Evolutionary conservation across 208 protist genomes (phyloP).

Genomic region (Borovskyia barvae): DNA sequence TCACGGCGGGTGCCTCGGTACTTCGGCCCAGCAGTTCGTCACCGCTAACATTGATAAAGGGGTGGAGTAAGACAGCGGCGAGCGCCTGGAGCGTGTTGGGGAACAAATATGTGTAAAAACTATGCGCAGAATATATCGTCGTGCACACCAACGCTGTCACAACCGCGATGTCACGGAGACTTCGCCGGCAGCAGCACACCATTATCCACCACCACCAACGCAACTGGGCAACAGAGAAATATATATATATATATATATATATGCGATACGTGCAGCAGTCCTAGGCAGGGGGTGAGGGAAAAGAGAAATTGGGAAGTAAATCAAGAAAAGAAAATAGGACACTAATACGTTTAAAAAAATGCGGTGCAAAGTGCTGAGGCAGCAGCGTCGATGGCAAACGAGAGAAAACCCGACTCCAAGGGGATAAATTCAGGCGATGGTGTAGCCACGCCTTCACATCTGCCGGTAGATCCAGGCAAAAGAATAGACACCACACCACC

Average conservation of each 20-base stretch:
- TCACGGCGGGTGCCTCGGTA: neutral
- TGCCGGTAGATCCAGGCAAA: too few relatives aligned
- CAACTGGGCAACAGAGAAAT: conserved; percentile 4
- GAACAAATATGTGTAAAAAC: conserved; percentile 81
- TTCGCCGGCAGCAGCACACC: conserved; percentile 36
- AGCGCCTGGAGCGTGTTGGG: conserved; percentile 46
- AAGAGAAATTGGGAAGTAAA: neutral
- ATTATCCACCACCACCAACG: neutral
- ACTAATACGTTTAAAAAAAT: neutral
- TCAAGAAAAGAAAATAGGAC: neutral
- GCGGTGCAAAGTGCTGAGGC: neutral
- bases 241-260: conserved; percentile 21
- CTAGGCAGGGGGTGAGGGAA: neutral
- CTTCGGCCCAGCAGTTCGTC: conserved; percentile 6
- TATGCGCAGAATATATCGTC: conserved; percentile 66
- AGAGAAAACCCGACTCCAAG: neutral
- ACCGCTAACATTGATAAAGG: conserved; percentile 15
- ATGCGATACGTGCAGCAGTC: too few relatives aligned
- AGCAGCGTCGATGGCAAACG: neutral
- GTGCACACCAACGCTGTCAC: conserved; percentile 51
- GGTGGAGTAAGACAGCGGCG: conserved; percentile 13
- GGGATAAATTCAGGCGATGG: neutral
- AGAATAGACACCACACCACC: too few relatives aligned
- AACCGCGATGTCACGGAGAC: conserved; percentile 49
- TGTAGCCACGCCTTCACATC: too few relatives aligned